Base-by-base conservation (phyloP, 1,139 yeast genomes). In the Hemisphaericaspora xylanilytica region DNA sequence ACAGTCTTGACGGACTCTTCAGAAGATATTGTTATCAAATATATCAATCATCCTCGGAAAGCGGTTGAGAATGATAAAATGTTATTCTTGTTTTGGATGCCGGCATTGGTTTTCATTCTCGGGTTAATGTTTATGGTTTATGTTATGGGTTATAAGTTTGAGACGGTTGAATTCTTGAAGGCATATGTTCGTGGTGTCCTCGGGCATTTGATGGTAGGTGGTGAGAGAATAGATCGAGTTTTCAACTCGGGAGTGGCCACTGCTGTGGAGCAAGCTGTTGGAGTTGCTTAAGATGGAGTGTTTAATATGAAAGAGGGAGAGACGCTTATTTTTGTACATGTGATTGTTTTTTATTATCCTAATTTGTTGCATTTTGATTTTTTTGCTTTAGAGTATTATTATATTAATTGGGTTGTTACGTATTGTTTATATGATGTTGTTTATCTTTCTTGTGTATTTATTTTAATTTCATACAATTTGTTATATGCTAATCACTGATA, bases 71-170 rank as follows among this genome's bases (percentile, higher is more conserved):
- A 88, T 53, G 97, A 89, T 59, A 85, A 81, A 53, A 85, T 88
- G 88, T 69, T 89, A 51, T 66, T 88, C 42, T 85, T 88, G 56
- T 89, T 89, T 73, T 89, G 97, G 97, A 62, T 85, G 44, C 94
- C 94, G 3, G 68, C 81, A 26, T 67, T 85, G 59, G 53, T 84
- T 21, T 46, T 73, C 33, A 69, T 80, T 13, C 49, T 79, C 2
- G 72, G 83, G 1, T 61, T 78, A 36, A 72, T 80, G 54, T 61
- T 80, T 32, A 61, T 66, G 53, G 61, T 81, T 21, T 63, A 73
- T 42, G 69, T 72, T 26, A 69, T 80, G 54, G 85, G 86, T 3
- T 71, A 65, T 53, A 58, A 59, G 44, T 59, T 71, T 40, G 67
- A 66, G 44, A 44, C 58, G 37, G 63, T 70, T 37, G 76, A 72